These are phyloP conservation scores for Scedosporium aurantiacum DNA, from an alignment of 2,329 filamentous ascomycete genomes.

Conservation along the genomic window DNA sequence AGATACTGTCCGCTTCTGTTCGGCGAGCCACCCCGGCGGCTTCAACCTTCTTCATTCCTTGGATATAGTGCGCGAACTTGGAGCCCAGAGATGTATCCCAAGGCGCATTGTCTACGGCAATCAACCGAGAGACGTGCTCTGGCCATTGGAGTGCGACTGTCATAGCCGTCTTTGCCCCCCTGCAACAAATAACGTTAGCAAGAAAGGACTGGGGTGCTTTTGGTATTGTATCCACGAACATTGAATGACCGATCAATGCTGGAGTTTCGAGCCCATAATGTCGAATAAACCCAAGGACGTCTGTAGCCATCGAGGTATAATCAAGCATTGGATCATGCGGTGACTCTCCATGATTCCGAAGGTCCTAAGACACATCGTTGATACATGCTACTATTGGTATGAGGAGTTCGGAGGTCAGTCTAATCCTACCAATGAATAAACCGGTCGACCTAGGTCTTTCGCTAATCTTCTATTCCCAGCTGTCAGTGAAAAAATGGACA, in stretches of 20 bases:
- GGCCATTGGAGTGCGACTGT: conserved; percentile 64
- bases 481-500: conserved; percentile 8
- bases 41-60: conserved; percentile 76
- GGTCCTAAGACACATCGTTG: conserved; percentile 44
- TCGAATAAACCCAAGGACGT: conserved; percentile 68
- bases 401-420: background rate
- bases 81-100: conserved; percentile 64
- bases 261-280: conserved; percentile 58
- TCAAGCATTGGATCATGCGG: conserved; percentile 67
- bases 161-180: conserved; percentile 92
- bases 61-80: conserved; percentile 70
- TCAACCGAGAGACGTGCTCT: conserved; percentile 54
- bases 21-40: conserved; percentile 54
- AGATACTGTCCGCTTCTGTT: conserved; percentile 68
- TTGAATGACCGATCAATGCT: conserved; percentile 85
- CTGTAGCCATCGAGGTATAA: conserved; percentile 71
- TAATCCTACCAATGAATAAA: conserved; percentile 65
- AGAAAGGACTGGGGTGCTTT: background rate
- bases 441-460: conserved; percentile 64
- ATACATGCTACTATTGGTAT: conserved; percentile 10
- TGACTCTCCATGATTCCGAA: conserved; percentile 88
- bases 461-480: conserved; percentile 54
- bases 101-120: conserved; percentile 87
- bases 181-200: conserved; percentile 17
- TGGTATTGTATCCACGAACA: conserved; percentile 40